Percentiles rank a stretch among this genome's conserved stretches.
These are phyloP conservation scores for Neoarthrinium moseri DNA, from an alignment of 2,329 filamentous ascomycete species.

Conservation along the genomic window DNA sequence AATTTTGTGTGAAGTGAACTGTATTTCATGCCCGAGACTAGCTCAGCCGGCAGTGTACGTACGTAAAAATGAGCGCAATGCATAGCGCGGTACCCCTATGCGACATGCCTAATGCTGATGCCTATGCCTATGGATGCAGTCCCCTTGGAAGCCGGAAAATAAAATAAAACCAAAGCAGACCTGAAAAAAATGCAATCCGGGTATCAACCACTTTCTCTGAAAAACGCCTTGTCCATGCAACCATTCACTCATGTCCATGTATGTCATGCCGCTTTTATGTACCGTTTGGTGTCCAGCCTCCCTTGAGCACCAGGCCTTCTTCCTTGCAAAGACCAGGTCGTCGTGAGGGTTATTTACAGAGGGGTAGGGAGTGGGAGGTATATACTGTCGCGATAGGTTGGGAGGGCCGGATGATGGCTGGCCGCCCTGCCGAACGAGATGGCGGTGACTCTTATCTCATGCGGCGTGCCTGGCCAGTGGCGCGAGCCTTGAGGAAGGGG, in stretches of 20 bases:
- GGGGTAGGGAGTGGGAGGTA: no score
- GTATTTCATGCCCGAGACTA: constrained; percentile 9
- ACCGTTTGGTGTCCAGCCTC: no score
- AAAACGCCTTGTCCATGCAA: no score
- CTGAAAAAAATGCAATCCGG: not conserved
- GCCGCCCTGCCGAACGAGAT: not conserved
- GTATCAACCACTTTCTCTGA: constrained; percentile 7
- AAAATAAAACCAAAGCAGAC: not conserved
- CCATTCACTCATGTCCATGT: no score
- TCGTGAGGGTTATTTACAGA: no score
- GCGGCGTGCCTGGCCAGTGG: constrained; percentile 24
- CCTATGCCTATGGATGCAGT: not conserved
- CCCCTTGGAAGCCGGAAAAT: not conserved
- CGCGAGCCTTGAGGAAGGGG: constrained; percentile 24
- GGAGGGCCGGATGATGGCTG: not conserved
- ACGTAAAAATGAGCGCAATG: not conserved
- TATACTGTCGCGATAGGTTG: no score
- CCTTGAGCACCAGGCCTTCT: no score
- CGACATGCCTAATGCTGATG: not conserved
- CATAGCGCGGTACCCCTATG: not conserved
- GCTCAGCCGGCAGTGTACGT: constrained; percentile 8
- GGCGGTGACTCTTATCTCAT: not conserved
- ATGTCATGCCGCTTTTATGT: no score
- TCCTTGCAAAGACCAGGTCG: no score
- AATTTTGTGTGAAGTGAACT: not conserved